Evolutionary conservation across 305 asterid genomes (phyloP), one percentile per base, ranked within the genome.

Genomic region (Fraxinus albicans): DNA sequence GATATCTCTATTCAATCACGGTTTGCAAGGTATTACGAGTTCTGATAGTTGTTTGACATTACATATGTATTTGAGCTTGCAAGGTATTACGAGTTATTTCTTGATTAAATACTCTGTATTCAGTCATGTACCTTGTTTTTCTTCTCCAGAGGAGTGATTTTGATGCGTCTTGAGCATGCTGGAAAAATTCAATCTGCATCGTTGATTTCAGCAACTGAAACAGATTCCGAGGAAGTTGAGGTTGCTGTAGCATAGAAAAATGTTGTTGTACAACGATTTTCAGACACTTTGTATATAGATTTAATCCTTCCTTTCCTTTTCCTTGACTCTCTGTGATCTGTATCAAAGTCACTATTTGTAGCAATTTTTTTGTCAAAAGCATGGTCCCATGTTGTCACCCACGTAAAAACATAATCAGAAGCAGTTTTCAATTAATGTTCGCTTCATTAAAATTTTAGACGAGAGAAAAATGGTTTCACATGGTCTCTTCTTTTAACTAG

Each of bases 181-280:
- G 99, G 99, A 9, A 96, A 93, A 85, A 96, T 96, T 79, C 97
- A 93, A 81, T 96, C 98, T 1, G 97, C 97, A 75, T 96, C 98
- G 8, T 83, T 96, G 78, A 96, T 96, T 82, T 91, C 98, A 6
- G 99, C 93, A 65, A 60, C 97, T 13, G 97, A 92, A 82, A 77
- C 87, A 1, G 98, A 93, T 25, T 27, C 89, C 2, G 97, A 91
- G 63, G 96, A 87, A 76, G 84, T 78, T 25, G 88, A 87, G 78
- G 94, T 83, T 44, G 90, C 79, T 29, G 88, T 84, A 82, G 74
- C 53, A 33, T 21, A 33, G 33, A 21, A 21, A 60, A 78, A 23
- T 78, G 34, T 55, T 47, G 58, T 67, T 33, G 72, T 63, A 63
- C 5, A 23, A 63, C 6, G 72, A 3, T 63, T 58, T 23, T 63